A percentile compares a stretch with the other conserved stretches of the same genome.
phyloP scores from a whole-genome alignment of 352 stramenopile species.

The Blastocystis sp. region DNA sequence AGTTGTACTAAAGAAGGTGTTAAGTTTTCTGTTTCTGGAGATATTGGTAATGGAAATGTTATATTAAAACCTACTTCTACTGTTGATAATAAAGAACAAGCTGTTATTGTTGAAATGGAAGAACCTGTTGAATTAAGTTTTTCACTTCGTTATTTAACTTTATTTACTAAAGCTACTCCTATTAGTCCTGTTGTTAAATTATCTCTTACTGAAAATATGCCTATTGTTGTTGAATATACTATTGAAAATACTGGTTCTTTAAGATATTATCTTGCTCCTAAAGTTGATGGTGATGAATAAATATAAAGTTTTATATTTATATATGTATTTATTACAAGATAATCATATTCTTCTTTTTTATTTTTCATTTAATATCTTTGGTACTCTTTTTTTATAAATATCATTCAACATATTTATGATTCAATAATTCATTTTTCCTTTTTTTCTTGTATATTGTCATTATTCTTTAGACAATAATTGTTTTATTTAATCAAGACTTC shows the following conservation, averaged over 20 bases:
- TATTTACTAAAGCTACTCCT: constrained; percentile 94
- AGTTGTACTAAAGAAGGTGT: constrained; percentile 85
- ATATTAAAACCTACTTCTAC: constrained; percentile 64
- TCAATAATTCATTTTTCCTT: too few species aligned
- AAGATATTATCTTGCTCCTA: constrained; percentile 95
- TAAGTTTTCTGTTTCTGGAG: constrained; percentile 80
- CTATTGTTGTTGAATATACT: constrained; percentile 90
- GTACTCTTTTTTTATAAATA: too few species aligned
- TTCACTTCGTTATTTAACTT: constrained; percentile 93
- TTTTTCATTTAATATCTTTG: too few species aligned
- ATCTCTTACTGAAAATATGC: constrained; percentile 84
- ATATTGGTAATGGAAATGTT: constrained; percentile 84
- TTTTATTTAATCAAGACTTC: too few species aligned
- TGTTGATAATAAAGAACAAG: constrained; percentile 58
- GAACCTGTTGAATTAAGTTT: constrained; percentile 94
- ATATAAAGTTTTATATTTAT: too few species aligned
- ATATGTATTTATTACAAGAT: too few species aligned
- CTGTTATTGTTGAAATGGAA: constrained; percentile 86
- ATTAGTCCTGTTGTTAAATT: constrained; percentile 78
- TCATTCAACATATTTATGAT: too few species aligned
- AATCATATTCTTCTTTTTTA: too few species aligned
- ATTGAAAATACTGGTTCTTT: constrained; percentile 87
- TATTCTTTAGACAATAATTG: too few species aligned
- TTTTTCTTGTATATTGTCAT: too few species aligned
- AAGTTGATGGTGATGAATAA: constrained; percentile 85